Percentiles rank a stretch among this genome's conserved stretches.
Evolutionary conservation across 257 asterid species (phyloP).

Genomic region (Nicotiana benthamiana): DNA sequence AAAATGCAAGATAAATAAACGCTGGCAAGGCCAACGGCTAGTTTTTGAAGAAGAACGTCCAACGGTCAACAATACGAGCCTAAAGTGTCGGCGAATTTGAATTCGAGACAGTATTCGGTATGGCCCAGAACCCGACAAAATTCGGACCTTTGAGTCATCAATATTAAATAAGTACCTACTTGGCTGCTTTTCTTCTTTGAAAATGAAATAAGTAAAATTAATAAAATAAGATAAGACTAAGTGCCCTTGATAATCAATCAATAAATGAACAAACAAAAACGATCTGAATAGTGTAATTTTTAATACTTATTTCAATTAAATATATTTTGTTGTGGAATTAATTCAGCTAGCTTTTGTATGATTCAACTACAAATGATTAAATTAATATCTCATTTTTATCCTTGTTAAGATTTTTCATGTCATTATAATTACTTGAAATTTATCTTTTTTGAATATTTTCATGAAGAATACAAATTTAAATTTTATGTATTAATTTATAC

Average conservation of each 20-base stretch:
- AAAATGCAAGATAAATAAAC: not conserved
- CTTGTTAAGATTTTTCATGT: not conserved
- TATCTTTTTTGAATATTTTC: not conserved
- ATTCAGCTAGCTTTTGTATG: not conserved
- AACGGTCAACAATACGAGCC: conserved; percentile 5
- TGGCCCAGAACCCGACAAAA: not conserved
- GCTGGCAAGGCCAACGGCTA: conserved; percentile 11
- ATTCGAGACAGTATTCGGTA: not conserved
- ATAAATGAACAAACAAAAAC: not conserved
- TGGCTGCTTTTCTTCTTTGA: not conserved
- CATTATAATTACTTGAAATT: not conserved
- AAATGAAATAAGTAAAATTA: not conserved
- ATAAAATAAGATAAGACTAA: not conserved
- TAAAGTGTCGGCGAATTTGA: conserved; percentile 11
- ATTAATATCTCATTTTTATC: not conserved
- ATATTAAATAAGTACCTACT: not conserved
- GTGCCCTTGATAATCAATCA: not conserved
- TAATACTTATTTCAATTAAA: not conserved
- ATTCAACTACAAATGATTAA: not conserved
- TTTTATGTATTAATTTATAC: not conserved
- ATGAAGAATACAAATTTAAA: no score
- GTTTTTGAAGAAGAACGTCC: not conserved
- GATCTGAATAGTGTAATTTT: not conserved
- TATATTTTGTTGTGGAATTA: not conserved
- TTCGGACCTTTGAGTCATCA: not conserved